A percentile compares a stretch with the other conserved stretches of the same genome.
These are phyloP conservation scores for Cutaneotrichosporon sp. DNA, from an alignment of 1,284 basidiomycete species.

Conservation along the genomic window DNA sequence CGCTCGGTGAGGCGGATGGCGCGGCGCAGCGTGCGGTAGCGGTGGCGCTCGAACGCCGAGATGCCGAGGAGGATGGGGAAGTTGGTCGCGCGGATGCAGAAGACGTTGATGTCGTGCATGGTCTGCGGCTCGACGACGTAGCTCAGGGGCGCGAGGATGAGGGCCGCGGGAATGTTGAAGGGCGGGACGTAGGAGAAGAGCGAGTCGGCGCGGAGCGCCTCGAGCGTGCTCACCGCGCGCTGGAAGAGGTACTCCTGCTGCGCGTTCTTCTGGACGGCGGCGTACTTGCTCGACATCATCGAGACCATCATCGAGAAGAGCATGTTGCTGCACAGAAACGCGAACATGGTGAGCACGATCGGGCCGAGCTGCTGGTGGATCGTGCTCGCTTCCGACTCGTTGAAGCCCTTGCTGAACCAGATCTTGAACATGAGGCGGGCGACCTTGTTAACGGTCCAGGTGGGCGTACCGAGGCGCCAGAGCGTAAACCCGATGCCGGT, in stretches of 20 bases:
- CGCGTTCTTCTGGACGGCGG: slow-evolving; percentile 77
- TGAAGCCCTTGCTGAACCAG: slow-evolving; percentile 15
- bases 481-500: slow-evolving; percentile 82
- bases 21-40: slow-evolving; percentile 28
- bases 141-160: slow-evolving; percentile 73
- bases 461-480: slow-evolving; percentile 69
- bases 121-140: slow-evolving; percentile 52
- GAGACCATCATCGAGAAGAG: slow-evolving; percentile 73
- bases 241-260: slow-evolving; percentile 86
- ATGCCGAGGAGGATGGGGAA: slow-evolving; percentile 79
- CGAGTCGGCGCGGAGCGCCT: slow-evolving; percentile 85
- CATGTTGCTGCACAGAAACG: slow-evolving; percentile 56
- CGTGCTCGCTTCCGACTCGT: neutral
- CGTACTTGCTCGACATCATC: slow-evolving; percentile 81
- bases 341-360: slow-evolving; percentile 78
- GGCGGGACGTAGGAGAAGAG: slow-evolving; percentile 89
- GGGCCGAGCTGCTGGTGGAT: slow-evolving; percentile 78
- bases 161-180: slow-evolving; percentile 61
- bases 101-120: slow-evolving; percentile 76
- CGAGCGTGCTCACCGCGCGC: slow-evolving; percentile 79
- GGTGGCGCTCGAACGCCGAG: slow-evolving; percentile 72
- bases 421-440: slow-evolving; percentile 59
- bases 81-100: slow-evolving; percentile 76
- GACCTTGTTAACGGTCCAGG: slow-evolving; percentile 54
- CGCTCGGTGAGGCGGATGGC: slow-evolving; percentile 30